These are phyloP conservation scores for Diophrys appendiculata DNA, from an alignment of 73 alveolate genomes.

Conservation along the genomic window DNA sequence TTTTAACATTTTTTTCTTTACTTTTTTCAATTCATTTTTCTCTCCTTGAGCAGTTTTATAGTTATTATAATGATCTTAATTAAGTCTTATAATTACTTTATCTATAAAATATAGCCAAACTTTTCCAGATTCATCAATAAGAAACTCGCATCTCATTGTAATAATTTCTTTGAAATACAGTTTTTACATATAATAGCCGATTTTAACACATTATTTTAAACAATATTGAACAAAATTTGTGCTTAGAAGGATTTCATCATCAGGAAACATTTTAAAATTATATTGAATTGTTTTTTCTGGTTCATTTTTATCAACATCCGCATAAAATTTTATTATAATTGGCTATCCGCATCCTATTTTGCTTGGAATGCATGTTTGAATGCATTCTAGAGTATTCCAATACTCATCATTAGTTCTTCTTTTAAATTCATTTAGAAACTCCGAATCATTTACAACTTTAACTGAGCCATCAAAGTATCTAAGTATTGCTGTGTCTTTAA, in stretches of 20 bases:
- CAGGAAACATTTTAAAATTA: conserved; percentile 23
- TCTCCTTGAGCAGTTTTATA: no score
- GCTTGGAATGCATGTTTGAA: conserved; percentile 30
- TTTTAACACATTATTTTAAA: conserved; percentile 31
- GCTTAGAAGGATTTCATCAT: conserved; percentile 26
- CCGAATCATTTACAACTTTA: conserved; percentile 45
- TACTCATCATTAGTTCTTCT: conserved; percentile 45
- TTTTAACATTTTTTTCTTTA: no score
- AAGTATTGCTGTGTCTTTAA: conserved; percentile 6
- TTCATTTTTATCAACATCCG: conserved; percentile 25
- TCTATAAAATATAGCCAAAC: background rate
- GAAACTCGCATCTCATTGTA: conserved; percentile 40
- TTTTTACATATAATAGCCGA: conserved; percentile 42
- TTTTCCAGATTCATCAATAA: conserved; percentile 43
- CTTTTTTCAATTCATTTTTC: no score
- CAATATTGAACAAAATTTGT: conserved; percentile 25
- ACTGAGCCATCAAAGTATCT: conserved; percentile 22
- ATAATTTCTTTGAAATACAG: conserved; percentile 38
- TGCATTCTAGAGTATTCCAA: conserved; percentile 36
- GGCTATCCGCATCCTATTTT: conserved; percentile 42
- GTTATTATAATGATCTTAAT: no score
- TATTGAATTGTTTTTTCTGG: conserved; percentile 32
- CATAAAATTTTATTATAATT: conserved; percentile 32
- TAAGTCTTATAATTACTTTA: no score
- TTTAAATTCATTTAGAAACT: conserved; percentile 40